Evolutionary conservation across 257 asterid species (phyloP).

Genomic region (Ligustrum vulgare): DNA sequence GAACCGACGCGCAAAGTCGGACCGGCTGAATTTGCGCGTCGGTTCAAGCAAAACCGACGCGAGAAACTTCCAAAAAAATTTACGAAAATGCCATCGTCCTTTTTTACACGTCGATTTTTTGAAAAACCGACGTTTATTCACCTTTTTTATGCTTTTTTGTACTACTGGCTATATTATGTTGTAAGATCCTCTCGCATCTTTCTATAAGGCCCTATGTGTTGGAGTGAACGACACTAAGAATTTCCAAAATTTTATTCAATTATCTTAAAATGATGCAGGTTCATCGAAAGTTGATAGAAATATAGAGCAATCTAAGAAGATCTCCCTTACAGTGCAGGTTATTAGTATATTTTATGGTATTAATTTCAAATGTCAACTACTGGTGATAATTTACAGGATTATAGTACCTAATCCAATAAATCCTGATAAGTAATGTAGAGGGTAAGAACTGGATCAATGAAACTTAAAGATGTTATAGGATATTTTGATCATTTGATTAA

Average conservation of each 20-base stretch:
- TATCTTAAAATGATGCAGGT: conserved; percentile 35
- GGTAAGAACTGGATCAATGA: conserved; percentile 70
- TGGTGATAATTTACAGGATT: too few species aligned
- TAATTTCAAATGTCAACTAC: too few species aligned
- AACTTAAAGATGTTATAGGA: conserved; percentile 47
- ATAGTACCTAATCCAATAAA: too few species aligned
- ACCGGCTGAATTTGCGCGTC: too few species aligned
- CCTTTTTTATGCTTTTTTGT: too few species aligned
- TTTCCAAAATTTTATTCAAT: conserved; percentile 28
- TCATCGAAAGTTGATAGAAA: conserved; percentile 13
- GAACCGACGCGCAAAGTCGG: too few species aligned
- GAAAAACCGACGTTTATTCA: too few species aligned
- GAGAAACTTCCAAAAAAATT: too few species aligned
- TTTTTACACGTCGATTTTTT: too few species aligned
- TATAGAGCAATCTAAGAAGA: conserved; percentile 30
- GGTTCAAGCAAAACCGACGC: too few species aligned
- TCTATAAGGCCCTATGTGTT: conserved; percentile 62
- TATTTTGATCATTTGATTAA: conserved; percentile 61
- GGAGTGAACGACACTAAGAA: conserved; percentile 39
- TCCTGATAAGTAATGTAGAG: conserved; percentile 41
- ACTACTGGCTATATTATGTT: conserved; percentile 37
- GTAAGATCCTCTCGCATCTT: conserved; percentile 58
- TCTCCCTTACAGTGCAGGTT: conserved; percentile 62
- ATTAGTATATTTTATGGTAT: too few species aligned
- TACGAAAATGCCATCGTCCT: too few species aligned